Evolutionary conservation across 495 filamentous ascomycete genomes (phyloP), one percentile per base, ranked within the genome.

Genomic region (Tirmania nivea): DNA sequence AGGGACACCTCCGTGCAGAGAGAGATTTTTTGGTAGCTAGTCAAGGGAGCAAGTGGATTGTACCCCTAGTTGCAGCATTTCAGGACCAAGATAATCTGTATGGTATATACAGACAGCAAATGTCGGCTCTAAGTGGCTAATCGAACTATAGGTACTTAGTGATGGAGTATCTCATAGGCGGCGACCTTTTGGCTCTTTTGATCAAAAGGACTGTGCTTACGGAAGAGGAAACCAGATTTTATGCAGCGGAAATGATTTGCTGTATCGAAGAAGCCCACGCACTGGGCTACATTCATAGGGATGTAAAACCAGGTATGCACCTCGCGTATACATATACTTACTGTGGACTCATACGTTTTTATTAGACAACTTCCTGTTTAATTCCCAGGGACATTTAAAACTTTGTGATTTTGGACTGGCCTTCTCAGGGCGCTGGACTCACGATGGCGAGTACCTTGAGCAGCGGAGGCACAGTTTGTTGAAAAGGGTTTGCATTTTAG

Each of bases 161-260:
- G 54, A 94, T 94, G 86, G 87, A 96, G 54, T 96, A 93, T 62
- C 92, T 93, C 84, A 79, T 92, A 8, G 89, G 89, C 14, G 89
- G 89, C 2, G 89, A 96, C 63, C 94, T 96, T 58, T 72, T 96
- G 3, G 83, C 83, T 1, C 69, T 93, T 7, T 67, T 96, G 10
- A 82, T 94, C 56, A 79, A 87, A 25, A 81, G 86, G 62, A 80
- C 84, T 53, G 75, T 81, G 3, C 74, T 96, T 9, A 75, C 75
- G 52, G 89, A 96, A 65, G 69, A 73, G 8, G 77, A 83, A 47
- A 79, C 86, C 3, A 76, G 77, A 51, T 94, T 83, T 72, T 96
- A 96, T 61, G 69, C 89, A 47, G 85, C 89, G 10, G 88, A 96
- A 69, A 96, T 94, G 86, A 81, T 94, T 47, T 66, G 94, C 4